phyloP scores from a whole-genome alignment of 148 eudicot species.

The Nepenthes mirabilis region DNA sequence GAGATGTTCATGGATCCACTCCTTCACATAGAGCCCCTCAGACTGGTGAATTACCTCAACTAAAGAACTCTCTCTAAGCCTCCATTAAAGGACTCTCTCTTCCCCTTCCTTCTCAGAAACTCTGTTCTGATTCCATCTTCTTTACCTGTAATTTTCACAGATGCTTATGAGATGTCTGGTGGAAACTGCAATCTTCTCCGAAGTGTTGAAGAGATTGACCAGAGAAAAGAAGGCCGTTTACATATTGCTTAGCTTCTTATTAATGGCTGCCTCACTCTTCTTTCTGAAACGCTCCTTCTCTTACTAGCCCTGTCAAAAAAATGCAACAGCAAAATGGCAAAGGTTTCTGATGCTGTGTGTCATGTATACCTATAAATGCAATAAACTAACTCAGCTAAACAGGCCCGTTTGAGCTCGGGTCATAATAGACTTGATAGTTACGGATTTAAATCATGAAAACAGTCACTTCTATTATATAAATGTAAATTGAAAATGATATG shows the following conservation, averaged over 20 bases:
- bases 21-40: conserved; percentile 32
- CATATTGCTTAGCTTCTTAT: conserved; percentile 8
- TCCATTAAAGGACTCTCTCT: too few species aligned
- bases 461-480: too few species aligned
- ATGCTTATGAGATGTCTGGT: neutral
- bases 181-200: neutral
- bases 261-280: conserved; percentile 15
- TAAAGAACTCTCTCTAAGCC: neutral
- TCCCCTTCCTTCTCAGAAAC: too few species aligned
- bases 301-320: neutral
- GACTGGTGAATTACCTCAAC: conserved; percentile 24
- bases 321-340: neutral
- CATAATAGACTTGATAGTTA: too few species aligned
- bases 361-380: neutral
- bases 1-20: conserved; percentile 70
- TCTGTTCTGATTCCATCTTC: too few species aligned
- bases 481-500: too few species aligned
- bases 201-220: conserved; percentile 19
- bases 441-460: too few species aligned
- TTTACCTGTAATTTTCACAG: conserved; percentile 1
- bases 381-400: too few species aligned
- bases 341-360: neutral
- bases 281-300: conserved; percentile 8
- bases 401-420: too few species aligned
- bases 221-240: conserved; percentile 9